A percentile compares a stretch with the other conserved stretches of the same genome.
Evolutionary conservation across 345 rosid species (phyloP).

Genomic region (Hypericum androsaemum): DNA sequence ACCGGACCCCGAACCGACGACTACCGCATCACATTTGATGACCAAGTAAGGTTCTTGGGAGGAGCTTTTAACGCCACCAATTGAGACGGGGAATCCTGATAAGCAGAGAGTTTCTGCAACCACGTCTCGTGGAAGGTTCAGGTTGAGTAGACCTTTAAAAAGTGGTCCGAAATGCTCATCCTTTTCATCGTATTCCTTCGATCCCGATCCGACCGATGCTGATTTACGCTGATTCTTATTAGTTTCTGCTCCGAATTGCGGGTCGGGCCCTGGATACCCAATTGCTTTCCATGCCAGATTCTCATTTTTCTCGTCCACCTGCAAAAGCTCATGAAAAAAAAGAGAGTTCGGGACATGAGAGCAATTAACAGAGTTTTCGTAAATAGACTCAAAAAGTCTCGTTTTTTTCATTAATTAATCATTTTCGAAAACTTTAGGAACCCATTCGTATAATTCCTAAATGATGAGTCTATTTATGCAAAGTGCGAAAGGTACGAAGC

Average conservation of each 20-base stretch:
- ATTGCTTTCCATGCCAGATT: slow-evolving; percentile 71
- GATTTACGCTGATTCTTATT: background rate
- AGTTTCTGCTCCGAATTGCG: slow-evolving; percentile 22
- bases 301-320: slow-evolving; percentile 49
- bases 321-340: background rate
- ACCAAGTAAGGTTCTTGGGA: slow-evolving; percentile 25
- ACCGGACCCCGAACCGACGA: slow-evolving; percentile 75
- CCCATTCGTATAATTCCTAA: too few species aligned
- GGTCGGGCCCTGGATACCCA: slow-evolving; percentile 60
- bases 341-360: too few species aligned
- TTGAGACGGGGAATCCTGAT: slow-evolving; percentile 36
- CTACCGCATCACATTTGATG: slow-evolving; percentile 68
- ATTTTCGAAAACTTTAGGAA: too few species aligned
- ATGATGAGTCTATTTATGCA: too few species aligned
- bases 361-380: too few species aligned
- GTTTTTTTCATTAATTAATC: too few species aligned
- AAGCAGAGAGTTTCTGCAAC: slow-evolving; percentile 26
- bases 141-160: slow-evolving; percentile 35
- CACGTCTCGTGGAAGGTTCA: slow-evolving; percentile 36
- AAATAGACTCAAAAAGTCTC: too few species aligned
- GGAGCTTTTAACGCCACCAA: slow-evolving; percentile 9
- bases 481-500: too few species aligned
- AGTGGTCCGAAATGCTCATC: slow-evolving; percentile 57
- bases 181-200: slow-evolving; percentile 3
- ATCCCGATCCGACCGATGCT: too few species aligned